Percentiles rank a stretch among this genome's conserved stretches.
These are phyloP conservation scores for Pestalotiopsis sp. DNA, from an alignment of 2,329 filamentous ascomycete species.

Conservation along the genomic window DNA sequence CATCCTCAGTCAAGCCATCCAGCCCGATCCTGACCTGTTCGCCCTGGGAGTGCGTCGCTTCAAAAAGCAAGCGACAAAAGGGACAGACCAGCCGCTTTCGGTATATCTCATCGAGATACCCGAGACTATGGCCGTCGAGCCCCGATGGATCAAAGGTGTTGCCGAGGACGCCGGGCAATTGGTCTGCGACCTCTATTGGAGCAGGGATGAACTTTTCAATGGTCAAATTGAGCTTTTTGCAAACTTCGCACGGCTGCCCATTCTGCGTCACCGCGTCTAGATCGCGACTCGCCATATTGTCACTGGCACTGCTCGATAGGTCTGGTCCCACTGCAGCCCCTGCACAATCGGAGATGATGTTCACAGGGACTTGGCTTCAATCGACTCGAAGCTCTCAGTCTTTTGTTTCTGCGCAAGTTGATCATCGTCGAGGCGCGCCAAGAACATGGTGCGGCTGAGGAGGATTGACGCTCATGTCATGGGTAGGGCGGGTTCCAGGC, in stretches of 20 bases:
- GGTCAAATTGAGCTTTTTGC: background rate
- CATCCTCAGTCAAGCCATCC: background rate
- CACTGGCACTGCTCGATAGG: background rate
- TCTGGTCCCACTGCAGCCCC: background rate
- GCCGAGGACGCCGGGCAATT: background rate
- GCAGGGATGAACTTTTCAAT: background rate
- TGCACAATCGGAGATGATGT: background rate
- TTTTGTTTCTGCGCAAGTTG: background rate
- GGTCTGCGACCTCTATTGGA: background rate
- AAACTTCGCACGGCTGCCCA: background rate
- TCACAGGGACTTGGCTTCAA: background rate
- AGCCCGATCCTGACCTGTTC: background rate
- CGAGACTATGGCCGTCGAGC: background rate
- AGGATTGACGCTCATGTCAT: background rate
- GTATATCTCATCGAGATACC: background rate
- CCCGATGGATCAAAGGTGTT: background rate
- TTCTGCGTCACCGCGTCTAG: background rate
- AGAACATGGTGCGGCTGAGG: background rate
- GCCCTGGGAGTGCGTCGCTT: background rate
- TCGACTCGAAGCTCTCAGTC: background rate
- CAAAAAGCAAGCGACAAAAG: background rate
- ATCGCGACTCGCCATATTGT: background rate
- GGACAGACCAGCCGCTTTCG: background rate
- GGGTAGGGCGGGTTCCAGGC: background rate
- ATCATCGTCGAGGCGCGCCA: background rate